Conservation (phyloP, 257 asterid genomes). For the Scutellaria baicalensis region DNA sequence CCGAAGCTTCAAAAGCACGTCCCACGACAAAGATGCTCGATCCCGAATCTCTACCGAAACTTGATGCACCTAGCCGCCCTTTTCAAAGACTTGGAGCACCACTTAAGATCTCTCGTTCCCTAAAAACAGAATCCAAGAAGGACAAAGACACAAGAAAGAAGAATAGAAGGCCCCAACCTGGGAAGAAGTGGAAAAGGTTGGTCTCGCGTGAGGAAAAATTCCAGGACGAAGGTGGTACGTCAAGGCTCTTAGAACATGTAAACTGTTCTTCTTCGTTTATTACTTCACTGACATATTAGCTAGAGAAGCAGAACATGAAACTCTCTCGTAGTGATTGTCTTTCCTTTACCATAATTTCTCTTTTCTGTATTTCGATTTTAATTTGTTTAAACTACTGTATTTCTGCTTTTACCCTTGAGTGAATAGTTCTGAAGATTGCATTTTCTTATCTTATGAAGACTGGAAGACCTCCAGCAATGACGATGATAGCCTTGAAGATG, state of each 20-base stretch:
- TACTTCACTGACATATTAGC: constrained; percentile 8
- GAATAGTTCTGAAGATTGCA: constrained; percentile 3
- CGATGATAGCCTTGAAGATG: constrained; percentile 44
- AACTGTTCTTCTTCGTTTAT: neutral
- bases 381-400: neutral
- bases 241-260: constrained; percentile 6
- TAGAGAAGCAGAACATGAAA: neutral
- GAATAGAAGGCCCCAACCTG: constrained; percentile 82
- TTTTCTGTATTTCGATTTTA: neutral
- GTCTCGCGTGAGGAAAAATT: constrained; percentile 42
- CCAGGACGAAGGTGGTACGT: constrained; percentile 51
- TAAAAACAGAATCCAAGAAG: constrained; percentile 35
- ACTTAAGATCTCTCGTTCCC: constrained; percentile 46
- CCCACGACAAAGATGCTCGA: constrained; percentile 84
- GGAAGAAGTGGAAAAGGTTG: constrained; percentile 66
- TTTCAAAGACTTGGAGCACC: constrained; percentile 61
- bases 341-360: neutral
- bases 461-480: constrained; percentile 43
- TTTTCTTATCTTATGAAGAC: constrained; percentile 37
- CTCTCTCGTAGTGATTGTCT: neutral
- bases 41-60: constrained; percentile 59
- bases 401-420: neutral
- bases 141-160: constrained; percentile 37
- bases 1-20: constrained; percentile 80
- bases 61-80: constrained; percentile 72